Evolutionary conservation across 108 stramenopile species (phyloP), one percentile per base, ranked within the genome.

Genomic region (Cyclotella kingstonii): DNA sequence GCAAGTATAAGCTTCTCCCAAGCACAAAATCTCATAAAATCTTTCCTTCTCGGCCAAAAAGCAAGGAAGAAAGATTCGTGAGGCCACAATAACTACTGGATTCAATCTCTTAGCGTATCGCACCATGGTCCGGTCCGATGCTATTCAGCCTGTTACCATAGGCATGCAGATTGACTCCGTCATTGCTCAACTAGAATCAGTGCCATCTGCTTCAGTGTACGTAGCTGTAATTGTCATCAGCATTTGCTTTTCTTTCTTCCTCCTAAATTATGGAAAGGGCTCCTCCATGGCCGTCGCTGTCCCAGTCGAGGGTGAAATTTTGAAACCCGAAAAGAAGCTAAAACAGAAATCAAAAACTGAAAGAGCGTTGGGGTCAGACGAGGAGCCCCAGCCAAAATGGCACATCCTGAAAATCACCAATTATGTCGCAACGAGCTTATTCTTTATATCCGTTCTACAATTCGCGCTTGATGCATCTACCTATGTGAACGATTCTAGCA

Each of bases 321-420:
- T 66, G 4, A 48, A 54, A 11, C 30, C 41, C 29, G 42, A 34
- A 35, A 43, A 27, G 49, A 44, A 31, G 42, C 65, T 60, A 51
- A 68, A 31, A 33, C 19, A 40, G 34, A 62, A 38, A 39, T 68
- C 21, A 36, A 22, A 15, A 15, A 47, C 27, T 44, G 15, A n/a
- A 55, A 63, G 38, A 46, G 11, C 41, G 11, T 11, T 28, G 15
- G n/a, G n/a, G n/a, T n/a, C n/a, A n/a, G n/a, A n/a, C n/a, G 52
- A 54, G 8, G 66, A 73, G 36, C 82, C 82, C 33, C 81, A 91
- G 51, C 90, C 90, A 19, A 76, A 78, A 54, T 92, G 90, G 90
- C 77, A 84, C 69, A 76, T 92, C 46, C 81, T 92, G 40, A 82
- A 85, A 49, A 74, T 70, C 46, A 55, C 88, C 60, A 89, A 89